These are phyloP conservation scores for Pholiota microspora DNA, from an alignment of 768 basidiomycete genomes.

Conservation along the genomic window DNA sequence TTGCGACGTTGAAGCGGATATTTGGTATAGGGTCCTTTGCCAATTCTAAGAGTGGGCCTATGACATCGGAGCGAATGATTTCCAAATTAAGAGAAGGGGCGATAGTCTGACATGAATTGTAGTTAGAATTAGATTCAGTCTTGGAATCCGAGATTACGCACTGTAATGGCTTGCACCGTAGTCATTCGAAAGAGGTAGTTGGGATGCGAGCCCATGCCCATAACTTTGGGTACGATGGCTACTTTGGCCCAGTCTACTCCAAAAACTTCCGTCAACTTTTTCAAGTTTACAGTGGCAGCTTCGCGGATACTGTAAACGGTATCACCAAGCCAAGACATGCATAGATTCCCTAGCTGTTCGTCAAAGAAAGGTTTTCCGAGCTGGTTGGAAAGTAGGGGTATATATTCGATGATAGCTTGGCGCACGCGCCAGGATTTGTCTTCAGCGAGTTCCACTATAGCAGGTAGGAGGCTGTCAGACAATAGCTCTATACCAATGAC, in stretches of 20 bases:
- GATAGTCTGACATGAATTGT: slow-evolving; percentile 65
- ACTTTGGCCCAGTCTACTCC: slow-evolving; percentile 96
- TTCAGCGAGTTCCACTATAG: slow-evolving; percentile 96
- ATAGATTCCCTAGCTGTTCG: slow-evolving; percentile 92
- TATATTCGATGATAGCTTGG: slow-evolving; percentile 99
- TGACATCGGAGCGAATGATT: slow-evolving; percentile 80
- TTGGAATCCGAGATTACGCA: slow-evolving; percentile 28
- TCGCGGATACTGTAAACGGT: slow-evolving; percentile 98
- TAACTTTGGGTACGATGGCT: slow-evolving; percentile 94
- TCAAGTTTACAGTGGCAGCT: slow-evolving; percentile 95
- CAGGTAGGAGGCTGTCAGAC: slow-evolving; percentile 92
- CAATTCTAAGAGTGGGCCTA: slow-evolving; percentile 79
- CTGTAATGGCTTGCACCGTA: slow-evolving; percentile 97
- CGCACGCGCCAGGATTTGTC: slow-evolving; percentile 99
- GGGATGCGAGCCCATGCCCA: slow-evolving; percentile 94
- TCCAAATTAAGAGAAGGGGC: slow-evolving; percentile 84
- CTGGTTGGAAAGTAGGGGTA: slow-evolving; percentile 98
- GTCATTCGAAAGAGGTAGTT: slow-evolving; percentile 99
- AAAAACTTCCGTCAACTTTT: slow-evolving; percentile 97
- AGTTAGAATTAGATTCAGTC: background rate
- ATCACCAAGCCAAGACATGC: slow-evolving; percentile 99
- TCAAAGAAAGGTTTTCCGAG: slow-evolving; percentile 97
- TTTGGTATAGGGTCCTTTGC: slow-evolving; percentile 94
- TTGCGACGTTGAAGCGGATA: slow-evolving; percentile 98
- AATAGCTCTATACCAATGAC: slow-evolving; percentile 98